Conservation (phyloP, 106 monocot genomes). For the Posidonia australis region DNA sequence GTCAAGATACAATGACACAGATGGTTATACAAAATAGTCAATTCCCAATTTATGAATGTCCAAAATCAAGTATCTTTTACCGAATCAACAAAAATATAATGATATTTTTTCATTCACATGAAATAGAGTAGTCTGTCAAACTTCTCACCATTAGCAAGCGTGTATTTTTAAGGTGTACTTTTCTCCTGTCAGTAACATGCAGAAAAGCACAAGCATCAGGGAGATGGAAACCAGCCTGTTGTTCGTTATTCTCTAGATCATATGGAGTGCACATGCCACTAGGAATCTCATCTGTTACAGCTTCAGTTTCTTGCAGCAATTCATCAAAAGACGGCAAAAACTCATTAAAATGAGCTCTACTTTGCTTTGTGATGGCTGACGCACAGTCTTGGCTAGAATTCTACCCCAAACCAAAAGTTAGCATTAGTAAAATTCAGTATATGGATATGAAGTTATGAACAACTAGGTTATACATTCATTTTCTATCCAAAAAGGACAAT, state of each 20-base stretch:
- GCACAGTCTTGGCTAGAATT: neutral
- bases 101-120: neutral
- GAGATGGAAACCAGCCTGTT: conserved; percentile 24
- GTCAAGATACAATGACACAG: no score
- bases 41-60: no score
- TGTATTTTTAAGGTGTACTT: conserved; percentile 30
- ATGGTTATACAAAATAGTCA: no score
- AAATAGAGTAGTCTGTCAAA: neutral
- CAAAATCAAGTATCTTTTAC: no score
- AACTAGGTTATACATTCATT: no score
- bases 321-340: conserved; percentile 16
- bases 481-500: no score
- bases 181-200: conserved; percentile 81
- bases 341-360: neutral
- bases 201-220: conserved; percentile 53
- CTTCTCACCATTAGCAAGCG: conserved; percentile 16
- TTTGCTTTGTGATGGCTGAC: neutral
- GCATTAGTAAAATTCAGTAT: neutral
- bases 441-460: no score
- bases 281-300: conserved; percentile 6
- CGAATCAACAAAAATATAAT: no score
- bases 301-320: conserved; percentile 36
- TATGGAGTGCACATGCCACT: conserved; percentile 8
- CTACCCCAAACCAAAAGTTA: neutral
- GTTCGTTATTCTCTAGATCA: conserved; percentile 9